These are phyloP conservation scores for Pythium chondricola DNA, from an alignment of 352 stramenopile species.

Conservation along the genomic window DNA sequence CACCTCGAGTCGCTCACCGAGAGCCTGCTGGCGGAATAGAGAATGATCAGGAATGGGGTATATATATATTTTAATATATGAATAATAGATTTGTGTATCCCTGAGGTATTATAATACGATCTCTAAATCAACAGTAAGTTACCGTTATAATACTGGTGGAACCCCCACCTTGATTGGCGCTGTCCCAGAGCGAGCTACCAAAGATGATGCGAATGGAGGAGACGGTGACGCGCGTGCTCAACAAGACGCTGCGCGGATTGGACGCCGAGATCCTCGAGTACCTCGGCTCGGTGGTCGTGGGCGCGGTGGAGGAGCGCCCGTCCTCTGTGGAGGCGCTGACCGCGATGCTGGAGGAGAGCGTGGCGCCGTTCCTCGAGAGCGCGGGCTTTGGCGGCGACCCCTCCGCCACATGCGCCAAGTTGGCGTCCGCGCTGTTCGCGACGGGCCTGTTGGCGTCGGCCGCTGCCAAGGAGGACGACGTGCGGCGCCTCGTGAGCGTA, in stretches of 20 bases:
- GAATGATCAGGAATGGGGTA: background rate
- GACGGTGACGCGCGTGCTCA: conserved; percentile 38
- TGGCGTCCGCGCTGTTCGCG: conserved; percentile 33
- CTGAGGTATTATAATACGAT: no score
- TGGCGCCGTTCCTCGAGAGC: conserved; percentile 70
- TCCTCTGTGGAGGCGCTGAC: conserved; percentile 29
- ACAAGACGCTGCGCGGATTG: conserved; percentile 41
- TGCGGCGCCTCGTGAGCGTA: conserved; percentile 53
- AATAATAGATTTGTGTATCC: no score
- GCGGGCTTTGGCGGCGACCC: conserved; percentile 44
- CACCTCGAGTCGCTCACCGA: conserved; percentile 54
- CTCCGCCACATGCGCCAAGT: conserved; percentile 26
- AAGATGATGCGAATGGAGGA: no score
- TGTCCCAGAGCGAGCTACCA: no score
- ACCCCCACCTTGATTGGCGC: no score
- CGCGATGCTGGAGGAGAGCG: conserved; percentile 38
- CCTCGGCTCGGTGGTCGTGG: conserved; percentile 45
- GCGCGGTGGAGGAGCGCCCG: conserved; percentile 38
- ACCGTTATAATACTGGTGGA: no score
- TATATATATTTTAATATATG: no score
- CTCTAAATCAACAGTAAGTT: no score
- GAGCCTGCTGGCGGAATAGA: conserved; percentile 47
- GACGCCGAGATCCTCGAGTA: conserved; percentile 74
- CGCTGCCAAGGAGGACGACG: conserved; percentile 15
- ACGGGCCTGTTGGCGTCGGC: conserved; percentile 14